Evolutionary conservation across 2,329 filamentous ascomycete genomes (phyloP), one percentile per base, ranked within the genome.

Genomic region (Colletotrichum gigasporum): DNA sequence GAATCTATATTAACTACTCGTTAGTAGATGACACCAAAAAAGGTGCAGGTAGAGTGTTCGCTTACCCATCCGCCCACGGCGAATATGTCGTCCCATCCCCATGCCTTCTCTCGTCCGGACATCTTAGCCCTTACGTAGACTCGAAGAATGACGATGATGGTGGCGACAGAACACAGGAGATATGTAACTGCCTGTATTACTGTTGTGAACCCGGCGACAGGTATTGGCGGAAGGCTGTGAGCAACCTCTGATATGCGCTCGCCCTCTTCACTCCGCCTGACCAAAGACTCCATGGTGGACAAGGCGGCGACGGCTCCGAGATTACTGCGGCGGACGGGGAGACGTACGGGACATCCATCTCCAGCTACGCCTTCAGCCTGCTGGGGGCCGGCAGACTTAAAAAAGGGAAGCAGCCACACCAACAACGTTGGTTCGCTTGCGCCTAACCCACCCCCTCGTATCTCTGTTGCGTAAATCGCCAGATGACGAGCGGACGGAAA

Each of bases 1-100:
- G 14, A 52, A 18, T 8, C 48, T 52, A 5, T 18, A 2, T 22
- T 24, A 12, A 34, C 12, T 12, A 12, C 30, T n/a, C n/a, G n/a
- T n/a, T n/a, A n/a, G n/a, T n/a, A n/a, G 30, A 34, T 34, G 12
- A 7, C 30, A 34, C 7, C 12, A 64, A 51, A 12, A 59, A 42
- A 10, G 59, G 64, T 20, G 63, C 28, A 59, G 60, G 45, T 32
- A 35, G n/a, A n/a, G 44, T 20, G 12, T 12, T 16, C 28, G 42
- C 51, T 22, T 44, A 65, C 65, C 50, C 42, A 67, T 24, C 61
- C 65, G 6, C 42, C 55, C 2, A 67, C 51, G 12, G 65, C 65
- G 12, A 65, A 58, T 6, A 51, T 48, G 37, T 67, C 65, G 30
- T 67, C 55, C 55, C 42, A 65, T n/a, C 60, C 65, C 56, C 50